Conservation (phyloP, 2,329 filamentous ascomycete species). For the Ophiostoma perfectum region DNA sequence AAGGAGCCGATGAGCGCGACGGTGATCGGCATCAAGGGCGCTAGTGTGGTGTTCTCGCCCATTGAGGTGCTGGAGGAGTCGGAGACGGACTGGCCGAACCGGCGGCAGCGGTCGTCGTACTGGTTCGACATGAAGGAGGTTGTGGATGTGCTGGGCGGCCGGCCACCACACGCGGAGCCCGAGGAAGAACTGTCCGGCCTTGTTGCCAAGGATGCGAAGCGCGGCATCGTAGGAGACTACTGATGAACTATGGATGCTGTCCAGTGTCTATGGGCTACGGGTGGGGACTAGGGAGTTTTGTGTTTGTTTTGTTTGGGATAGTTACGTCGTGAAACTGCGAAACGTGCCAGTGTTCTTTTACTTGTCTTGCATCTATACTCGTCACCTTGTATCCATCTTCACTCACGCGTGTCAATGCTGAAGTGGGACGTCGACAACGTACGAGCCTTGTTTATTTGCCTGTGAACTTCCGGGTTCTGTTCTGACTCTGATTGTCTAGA, state of each 20-base stretch:
- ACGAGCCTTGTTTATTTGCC: too few relatives aligned
- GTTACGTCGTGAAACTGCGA: background rate
- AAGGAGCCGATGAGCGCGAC: slow-evolving; percentile 66
- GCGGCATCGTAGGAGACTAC: slow-evolving; percentile 39
- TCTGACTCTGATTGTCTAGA: too few relatives aligned
- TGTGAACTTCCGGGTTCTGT: too few relatives aligned
- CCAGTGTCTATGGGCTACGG: background rate
- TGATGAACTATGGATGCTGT: background rate
- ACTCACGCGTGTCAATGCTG: too few relatives aligned
- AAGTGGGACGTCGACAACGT: too few relatives aligned
- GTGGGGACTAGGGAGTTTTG: background rate
- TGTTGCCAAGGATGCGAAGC: slow-evolving; percentile 56
- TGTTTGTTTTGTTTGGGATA: background rate
- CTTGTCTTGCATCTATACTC: too few relatives aligned
- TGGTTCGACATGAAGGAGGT: slow-evolving; percentile 77
- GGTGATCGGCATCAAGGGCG: slow-evolving; percentile 90
- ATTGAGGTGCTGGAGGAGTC: slow-evolving; percentile 75
- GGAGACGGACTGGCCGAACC: slow-evolving; percentile 89
- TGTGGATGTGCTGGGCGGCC: slow-evolving; percentile 78
- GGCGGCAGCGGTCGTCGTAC: slow-evolving; percentile 76
- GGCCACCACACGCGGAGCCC: slow-evolving; percentile 50
- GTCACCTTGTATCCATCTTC: too few relatives aligned
- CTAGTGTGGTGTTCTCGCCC: slow-evolving; percentile 77
- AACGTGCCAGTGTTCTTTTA: background rate
- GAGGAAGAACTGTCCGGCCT: slow-evolving; percentile 47